Evolutionary conservation across 2,329 filamentous ascomycete species (phyloP), one percentile per base, ranked within the genome.

Genomic region (Sclerotinia glacialis): DNA sequence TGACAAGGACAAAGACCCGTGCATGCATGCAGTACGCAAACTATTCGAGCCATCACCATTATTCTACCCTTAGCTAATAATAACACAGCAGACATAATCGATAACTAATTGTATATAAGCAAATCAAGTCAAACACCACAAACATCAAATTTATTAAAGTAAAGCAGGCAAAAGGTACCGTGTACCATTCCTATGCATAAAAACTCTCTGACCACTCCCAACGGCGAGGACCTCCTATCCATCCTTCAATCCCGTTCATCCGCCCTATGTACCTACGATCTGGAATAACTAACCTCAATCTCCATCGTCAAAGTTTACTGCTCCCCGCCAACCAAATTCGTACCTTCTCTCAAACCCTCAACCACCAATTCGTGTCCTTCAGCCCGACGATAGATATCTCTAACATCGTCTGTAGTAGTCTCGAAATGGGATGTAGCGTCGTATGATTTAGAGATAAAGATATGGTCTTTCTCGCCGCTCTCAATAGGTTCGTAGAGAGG

Each of bases 361-460:
- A 74, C 82, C 26, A 90, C 89, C 0, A 89, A 92, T 68, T 90
- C 82, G 76, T 90, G 90, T 67, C 84, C 86, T 62, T 81, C 87
- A 72, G 89, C 90, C 74, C 95, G 88, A 73, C 82, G 84, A 83
- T 97, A 99, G 74, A 99, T 92, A 78, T 98, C 92, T 81, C 89
- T 90, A 77, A 99, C 93, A 79, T 99, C 94, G 78, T 97, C 95
- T 81, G 84, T 86, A 56, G 82, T 85, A 46, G 92, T 97, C 86
- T 99, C 95, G 76, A 99, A 99, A 84, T 99, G 95, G 78, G 91
- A 96, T 71, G 91, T 96, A 64, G 96, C 92, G 76, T 99, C 96
- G 80, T 99, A 99, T 83, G 92, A 97, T 88, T 96, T 97, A 76
- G 93, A 97, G 78, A 99, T 93, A 83, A 93, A 99, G 79, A 99